Conservation (phyloP, 371 early-diverging fungal genomes). For the Homolaphlyctis polyrhiza region DNA sequence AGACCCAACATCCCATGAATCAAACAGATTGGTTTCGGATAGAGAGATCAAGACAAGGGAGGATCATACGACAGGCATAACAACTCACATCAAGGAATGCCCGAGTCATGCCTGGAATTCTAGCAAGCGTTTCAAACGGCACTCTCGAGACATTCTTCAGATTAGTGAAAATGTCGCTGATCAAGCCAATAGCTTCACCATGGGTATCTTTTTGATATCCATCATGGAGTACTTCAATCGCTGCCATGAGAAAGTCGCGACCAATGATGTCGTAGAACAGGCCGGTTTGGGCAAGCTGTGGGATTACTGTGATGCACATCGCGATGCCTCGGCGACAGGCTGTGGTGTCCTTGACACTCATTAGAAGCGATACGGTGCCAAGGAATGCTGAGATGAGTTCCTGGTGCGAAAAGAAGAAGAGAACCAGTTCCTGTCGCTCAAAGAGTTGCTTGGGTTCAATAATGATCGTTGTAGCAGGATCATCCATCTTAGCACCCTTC, state of each 20-base stretch:
- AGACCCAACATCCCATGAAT: background rate
- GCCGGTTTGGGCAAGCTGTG: conserved; percentile 18
- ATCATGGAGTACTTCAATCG: conserved; percentile 41
- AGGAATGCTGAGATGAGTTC: conserved; percentile 19
- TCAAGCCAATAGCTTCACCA: conserved; percentile 33
- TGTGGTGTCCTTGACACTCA: conserved; percentile 35
- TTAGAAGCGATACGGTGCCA: conserved; percentile 19
- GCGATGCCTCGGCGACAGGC: conserved; percentile 26
- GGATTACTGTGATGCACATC: conserved; percentile 21
- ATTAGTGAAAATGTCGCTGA: conserved; percentile 40
- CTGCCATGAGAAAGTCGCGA: conserved; percentile 23
- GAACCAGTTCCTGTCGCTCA: conserved; percentile 19
- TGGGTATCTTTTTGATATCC: conserved; percentile 49
- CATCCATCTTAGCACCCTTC: too few relatives aligned
- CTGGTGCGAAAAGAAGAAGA: conserved; percentile 22
- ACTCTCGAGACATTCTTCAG: conserved; percentile 28
- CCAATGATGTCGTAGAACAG: conserved; percentile 27
- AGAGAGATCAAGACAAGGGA: too few relatives aligned
- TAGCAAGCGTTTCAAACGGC: conserved; percentile 31
- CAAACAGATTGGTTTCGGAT: too few relatives aligned
- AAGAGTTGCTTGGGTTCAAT: conserved; percentile 6
- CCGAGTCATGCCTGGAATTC: conserved; percentile 30
- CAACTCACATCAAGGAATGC: conserved; percentile 6
- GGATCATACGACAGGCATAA: too few relatives aligned
- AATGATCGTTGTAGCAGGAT: too few relatives aligned